Evolutionary conservation across 1,284 basidiomycete genomes (phyloP), one percentile per base, ranked within the genome.

Genomic region (Ganoderma leucocontextum): DNA sequence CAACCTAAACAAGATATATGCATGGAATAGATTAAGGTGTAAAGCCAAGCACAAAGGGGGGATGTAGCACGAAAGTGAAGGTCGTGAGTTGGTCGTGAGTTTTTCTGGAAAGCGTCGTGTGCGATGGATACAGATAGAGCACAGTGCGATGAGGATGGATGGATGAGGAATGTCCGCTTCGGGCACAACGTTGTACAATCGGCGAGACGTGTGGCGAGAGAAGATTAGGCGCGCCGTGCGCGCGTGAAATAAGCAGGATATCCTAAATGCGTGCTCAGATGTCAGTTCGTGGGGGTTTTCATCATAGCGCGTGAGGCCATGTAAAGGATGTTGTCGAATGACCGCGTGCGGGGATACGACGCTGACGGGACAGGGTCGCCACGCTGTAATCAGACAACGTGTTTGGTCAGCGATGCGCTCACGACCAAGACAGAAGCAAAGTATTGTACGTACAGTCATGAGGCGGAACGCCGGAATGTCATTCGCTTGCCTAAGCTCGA

Each of bases 381-480:
- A n/a, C 68, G 67, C 72, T 73, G 59, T 38, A 60, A 64, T 29
- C 41, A 52, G 17, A 22, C 25, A 52, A 67, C 39, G 60, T 52
- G 42, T 52, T 25, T 22, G 4, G 64, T 69, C 58, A 72, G 69
- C 71, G 64, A 57, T 44, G 53, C 67, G 61, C 64, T 38, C 33
- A 25, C n/a, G 59, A 25, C 67, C 17, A 61, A 57, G 33, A 59
- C 17, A 35, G 52, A n/a, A 58, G 22, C 41, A 25, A 22, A 47
- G 47, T 22, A 4, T 22, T 49, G 47, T n/a, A 76, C 76, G 35
- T 60, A 76, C 76, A 42, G 72, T 69, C 44, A 73, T 67, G 10
- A 71, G 58, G 39, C 78, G 77, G 73, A 79, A 77, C 64, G 65
- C 73, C 36, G 69, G 66, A 12, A 78, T 68, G 63, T 77, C 76